A percentile compares a stretch with the other conserved stretches of the same genome.
These are phyloP conservation scores for Populus hybrid DNA, from an alignment of 441 rosid species.

Conservation along the genomic window DNA sequence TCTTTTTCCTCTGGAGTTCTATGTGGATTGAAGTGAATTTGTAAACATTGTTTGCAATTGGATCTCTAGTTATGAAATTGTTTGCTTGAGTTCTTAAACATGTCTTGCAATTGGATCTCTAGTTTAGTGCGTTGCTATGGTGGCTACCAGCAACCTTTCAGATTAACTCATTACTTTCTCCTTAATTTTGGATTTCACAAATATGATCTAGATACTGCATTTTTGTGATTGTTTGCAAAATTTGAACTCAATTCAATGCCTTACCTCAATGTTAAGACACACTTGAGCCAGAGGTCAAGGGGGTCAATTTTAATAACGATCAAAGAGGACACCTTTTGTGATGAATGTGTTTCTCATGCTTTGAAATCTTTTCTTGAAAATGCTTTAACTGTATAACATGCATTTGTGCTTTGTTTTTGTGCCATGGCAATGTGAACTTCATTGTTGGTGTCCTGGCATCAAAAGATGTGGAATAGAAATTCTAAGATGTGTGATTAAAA, in stretches of 20 bases:
- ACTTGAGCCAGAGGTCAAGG: neutral
- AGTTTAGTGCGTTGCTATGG: neutral
- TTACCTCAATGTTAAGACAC: neutral
- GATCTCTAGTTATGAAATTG: neutral
- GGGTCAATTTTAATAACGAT: neutral
- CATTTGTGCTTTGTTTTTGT: neutral
- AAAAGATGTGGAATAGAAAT: no score
- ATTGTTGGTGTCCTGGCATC: neutral
- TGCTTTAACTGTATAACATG: neutral
- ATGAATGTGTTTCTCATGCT: neutral
- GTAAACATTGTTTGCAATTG: neutral
- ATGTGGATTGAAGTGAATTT: neutral
- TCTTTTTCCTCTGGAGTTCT: neutral
- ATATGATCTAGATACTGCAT: no score
- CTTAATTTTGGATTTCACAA: neutral
- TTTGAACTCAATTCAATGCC: neutral
- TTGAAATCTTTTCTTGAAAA: neutral
- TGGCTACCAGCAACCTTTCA: neutral
- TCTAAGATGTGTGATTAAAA: neutral
- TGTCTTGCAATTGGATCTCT: neutral
- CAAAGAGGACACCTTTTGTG: neutral
- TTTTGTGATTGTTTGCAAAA: neutral
- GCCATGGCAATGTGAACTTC: neutral
- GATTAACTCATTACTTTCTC: neutral
- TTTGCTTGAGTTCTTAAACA: neutral